Evolutionary conservation across 345 rosid genomes (phyloP), one percentile per base, ranked within the genome.

Genomic region (Capsella bursapastoris): DNA sequence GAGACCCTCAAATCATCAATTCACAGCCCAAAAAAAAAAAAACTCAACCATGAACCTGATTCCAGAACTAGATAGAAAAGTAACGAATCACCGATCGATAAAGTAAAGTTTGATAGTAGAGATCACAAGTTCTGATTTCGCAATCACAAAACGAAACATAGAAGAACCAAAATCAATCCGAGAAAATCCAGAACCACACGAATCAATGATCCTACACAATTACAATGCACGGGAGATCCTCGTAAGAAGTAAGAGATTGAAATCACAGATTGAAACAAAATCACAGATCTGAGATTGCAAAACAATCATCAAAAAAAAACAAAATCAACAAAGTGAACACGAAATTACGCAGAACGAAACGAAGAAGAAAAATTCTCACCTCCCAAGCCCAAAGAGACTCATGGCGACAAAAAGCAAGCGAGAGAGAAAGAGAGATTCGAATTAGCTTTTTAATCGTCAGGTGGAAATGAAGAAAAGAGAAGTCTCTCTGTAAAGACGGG

Each of bases 381-480:
- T 77, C 3, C 80, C 80, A 0, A 77, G 15, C 35, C 80, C 80
- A 53, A 69, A 79, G 6, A 73, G 62, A 79, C 70, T 75, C 68
- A 72, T 57, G 57, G 73, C 58, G 63, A 35, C 34, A 25, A 68
- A 58, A 32, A 73, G 53, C 9, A 28, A 80, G 48, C 14, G 35
- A 10, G 29, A 61, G 44, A 64, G 60, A 44, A 48, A 58, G 31
- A 56, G 44, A 68, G 74, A 61, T 29, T 65, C 63, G 68, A 29
- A 57, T 43, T 29, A 27, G 57, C 25, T n/a, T 69, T 34, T 5
- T 43, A 3, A 32, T 34, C 14, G 6, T 61, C 70, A 35, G 70
- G 79, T 53, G 65, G 57, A 28, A 76, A 34, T 56, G 48, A 65
- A 62, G 57, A 62, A 62, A 28, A 40, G 53, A 34, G 47, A 55